phyloP scores from a whole-genome alignment of 371 early-diverging fungal species.

The Syncephalis plumigaleata region DNA sequence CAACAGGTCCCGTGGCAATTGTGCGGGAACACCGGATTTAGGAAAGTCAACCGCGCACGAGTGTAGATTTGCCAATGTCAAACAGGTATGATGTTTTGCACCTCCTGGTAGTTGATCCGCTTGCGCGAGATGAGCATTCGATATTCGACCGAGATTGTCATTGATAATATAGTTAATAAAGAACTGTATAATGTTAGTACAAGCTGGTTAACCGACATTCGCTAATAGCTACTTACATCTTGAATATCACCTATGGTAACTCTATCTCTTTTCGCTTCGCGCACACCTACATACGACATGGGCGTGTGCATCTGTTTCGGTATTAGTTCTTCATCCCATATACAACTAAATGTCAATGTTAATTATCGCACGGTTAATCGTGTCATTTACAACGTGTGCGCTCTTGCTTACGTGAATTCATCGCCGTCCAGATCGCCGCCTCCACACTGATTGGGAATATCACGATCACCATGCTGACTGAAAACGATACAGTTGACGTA shows the following conservation, averaged over 20 bases:
- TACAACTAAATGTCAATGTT: slow-evolving; percentile 17
- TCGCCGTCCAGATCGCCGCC: slow-evolving; percentile 84
- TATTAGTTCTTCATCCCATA: slow-evolving; percentile 51
- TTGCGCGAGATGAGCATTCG: slow-evolving; percentile 49
- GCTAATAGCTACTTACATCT: no score
- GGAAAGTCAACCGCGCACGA: slow-evolving; percentile 53
- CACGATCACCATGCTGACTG: slow-evolving; percentile 47
- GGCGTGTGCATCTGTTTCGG: slow-evolving; percentile 24
- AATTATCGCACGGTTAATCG: neutral
- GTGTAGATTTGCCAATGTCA: slow-evolving; percentile 46
- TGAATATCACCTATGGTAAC: slow-evolving; percentile 33
- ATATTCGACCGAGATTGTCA: slow-evolving; percentile 60
- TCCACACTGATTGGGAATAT: slow-evolving; percentile 57
- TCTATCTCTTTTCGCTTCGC: slow-evolving; percentile 14
- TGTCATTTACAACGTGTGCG: slow-evolving; percentile 4
- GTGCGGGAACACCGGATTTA: slow-evolving; percentile 42
- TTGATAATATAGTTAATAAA: slow-evolving; percentile 55
- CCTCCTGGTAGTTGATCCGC: slow-evolving; percentile 34
- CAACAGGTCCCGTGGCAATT: slow-evolving; percentile 17
- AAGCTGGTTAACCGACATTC: slow-evolving; percentile 16
- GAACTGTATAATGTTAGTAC: slow-evolving; percentile 17
- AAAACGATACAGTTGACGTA: slow-evolving; percentile 62
- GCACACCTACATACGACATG: slow-evolving; percentile 34
- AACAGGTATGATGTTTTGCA: slow-evolving; percentile 26
- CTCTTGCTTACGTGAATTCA: slow-evolving; percentile 31